Evolutionary conservation across 192 early-diverging fungal genomes (phyloP), one percentile per base, ranked within the genome.

Genomic region (Umbelopsis sp.): DNA sequence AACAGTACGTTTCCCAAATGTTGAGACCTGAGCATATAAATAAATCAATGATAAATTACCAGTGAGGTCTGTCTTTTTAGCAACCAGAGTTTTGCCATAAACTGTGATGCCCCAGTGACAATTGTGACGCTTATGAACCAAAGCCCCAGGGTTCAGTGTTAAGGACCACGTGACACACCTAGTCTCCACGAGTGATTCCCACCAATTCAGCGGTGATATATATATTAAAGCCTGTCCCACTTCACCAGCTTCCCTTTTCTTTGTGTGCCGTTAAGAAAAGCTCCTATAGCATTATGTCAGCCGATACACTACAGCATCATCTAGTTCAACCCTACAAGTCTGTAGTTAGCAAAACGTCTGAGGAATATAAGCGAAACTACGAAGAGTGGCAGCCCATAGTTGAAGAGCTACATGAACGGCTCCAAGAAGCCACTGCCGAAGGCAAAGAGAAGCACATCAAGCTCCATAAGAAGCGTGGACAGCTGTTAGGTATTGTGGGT

Each of bases 401-500:
- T 48, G 76, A 77, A 22, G 64, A 77, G 37, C 82, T 90, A 66
- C 75, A 81, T 61, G 82, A 84, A 61, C 72, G 85, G 53, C 80
- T 90, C 25, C 11, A 76, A 37, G 78, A 83, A 71, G 84, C 87
- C 8, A 82, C 84, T 4, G 64, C 67, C 7, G 81, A 88, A 61
- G 88, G 88, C 4, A 69, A 71, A 35, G 64, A 81, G 48, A 82
- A 81, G 35, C 70, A 76, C 44, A 47, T 89, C 16, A 71, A 75
- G 15, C 69, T 80, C n/a, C 88, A 90, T 70, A 70, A 83, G 20
- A 81, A 84, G 71, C 82, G 88, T 22, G 86, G 87, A n/a, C 86
- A 83, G 48, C 68, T 90, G 44, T 81, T 89, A 41, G 87, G 86
- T 88, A 80, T 9, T 41, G 6, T 41, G 10, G 10, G 2, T 41